Evolutionary conservation across 2,329 filamentous ascomycete species (phyloP).

Genomic region (Fusarium pseudocircinatum): DNA sequence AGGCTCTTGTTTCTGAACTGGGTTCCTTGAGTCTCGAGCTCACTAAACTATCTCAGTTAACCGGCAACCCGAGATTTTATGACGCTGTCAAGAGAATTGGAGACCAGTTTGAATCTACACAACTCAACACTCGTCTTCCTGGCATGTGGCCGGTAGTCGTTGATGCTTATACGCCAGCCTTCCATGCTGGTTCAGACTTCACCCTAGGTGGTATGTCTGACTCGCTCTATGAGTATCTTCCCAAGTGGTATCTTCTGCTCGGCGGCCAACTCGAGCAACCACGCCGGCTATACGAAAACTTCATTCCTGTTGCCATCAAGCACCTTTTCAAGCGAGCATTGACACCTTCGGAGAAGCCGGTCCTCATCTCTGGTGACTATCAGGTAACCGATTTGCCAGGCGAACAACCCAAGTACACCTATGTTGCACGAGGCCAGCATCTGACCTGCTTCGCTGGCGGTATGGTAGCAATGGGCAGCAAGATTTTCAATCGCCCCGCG

Average conservation of each 20-base stretch:
- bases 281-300: slow-evolving; percentile 48
- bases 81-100: slow-evolving; percentile 68
- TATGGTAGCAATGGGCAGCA: slow-evolving; percentile 71
- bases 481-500: slow-evolving; percentile 63
- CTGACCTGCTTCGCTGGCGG: slow-evolving; percentile 73
- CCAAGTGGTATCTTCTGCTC: slow-evolving; percentile 72
- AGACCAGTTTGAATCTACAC: slow-evolving; percentile 63
- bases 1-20: slow-evolving; percentile 41
- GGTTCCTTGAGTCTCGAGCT: slow-evolving; percentile 71
- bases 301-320: slow-evolving; percentile 58
- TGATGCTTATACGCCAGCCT: slow-evolving; percentile 48
- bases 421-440: slow-evolving; percentile 61
- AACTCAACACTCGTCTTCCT: slow-evolving; percentile 64
- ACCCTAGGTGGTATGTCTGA: slow-evolving; percentile 66
- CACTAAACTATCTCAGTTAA: slow-evolving; percentile 71
- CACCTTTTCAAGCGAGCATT: slow-evolving; percentile 75
- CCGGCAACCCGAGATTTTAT: slow-evolving; percentile 67
- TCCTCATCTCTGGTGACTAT: slow-evolving; percentile 70
- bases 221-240: slow-evolving; percentile 72
- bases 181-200: slow-evolving; percentile 55
- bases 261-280: slow-evolving; percentile 59
- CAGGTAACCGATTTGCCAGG: slow-evolving; percentile 42
- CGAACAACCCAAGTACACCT: slow-evolving; percentile 41
- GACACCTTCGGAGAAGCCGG: slow-evolving; percentile 64
- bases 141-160: slow-evolving; percentile 71